Conservation (phyloP, 1,284 basidiomycete genomes). For the Stygiomarasmius scandens region DNA sequence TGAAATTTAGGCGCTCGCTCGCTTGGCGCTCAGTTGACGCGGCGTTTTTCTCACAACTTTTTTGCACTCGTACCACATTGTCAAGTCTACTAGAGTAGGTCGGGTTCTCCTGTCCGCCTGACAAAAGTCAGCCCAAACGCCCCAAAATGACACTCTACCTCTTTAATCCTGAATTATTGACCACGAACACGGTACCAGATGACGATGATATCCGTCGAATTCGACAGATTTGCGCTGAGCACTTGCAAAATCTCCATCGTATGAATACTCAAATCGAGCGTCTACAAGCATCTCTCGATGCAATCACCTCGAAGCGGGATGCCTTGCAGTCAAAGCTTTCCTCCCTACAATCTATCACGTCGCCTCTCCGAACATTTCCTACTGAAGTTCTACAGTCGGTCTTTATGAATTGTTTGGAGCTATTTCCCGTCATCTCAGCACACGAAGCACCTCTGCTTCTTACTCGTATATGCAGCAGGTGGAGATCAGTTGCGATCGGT, state of each 20-base stretch:
- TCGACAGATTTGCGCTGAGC: neutral
- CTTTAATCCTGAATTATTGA: neutral
- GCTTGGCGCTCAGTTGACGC: no score
- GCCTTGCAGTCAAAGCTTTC: neutral
- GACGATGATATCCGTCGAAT: neutral
- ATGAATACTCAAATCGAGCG: conserved; percentile 2
- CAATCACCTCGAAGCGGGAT: neutral
- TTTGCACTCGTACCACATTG: no score
- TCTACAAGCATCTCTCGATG: neutral
- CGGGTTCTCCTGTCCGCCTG: no score
- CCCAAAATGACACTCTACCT: neutral
- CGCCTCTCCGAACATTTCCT: no score
- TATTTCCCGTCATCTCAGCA: neutral
- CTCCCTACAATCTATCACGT: neutral
- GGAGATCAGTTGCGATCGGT: neutral
- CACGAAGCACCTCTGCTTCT: conserved; percentile 4
- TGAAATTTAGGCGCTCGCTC: no score
- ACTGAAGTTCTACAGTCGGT: no score
- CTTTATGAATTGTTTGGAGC: neutral
- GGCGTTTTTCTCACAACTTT: no score
- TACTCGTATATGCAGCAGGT: conserved; percentile 5
- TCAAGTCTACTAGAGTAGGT: no score
- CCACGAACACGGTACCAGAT: neutral
- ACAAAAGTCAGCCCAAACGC: no score
- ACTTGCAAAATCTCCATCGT: neutral